Conservation (phyloP, 768 basidiomycete genomes). For the Calocybe cyanea region DNA sequence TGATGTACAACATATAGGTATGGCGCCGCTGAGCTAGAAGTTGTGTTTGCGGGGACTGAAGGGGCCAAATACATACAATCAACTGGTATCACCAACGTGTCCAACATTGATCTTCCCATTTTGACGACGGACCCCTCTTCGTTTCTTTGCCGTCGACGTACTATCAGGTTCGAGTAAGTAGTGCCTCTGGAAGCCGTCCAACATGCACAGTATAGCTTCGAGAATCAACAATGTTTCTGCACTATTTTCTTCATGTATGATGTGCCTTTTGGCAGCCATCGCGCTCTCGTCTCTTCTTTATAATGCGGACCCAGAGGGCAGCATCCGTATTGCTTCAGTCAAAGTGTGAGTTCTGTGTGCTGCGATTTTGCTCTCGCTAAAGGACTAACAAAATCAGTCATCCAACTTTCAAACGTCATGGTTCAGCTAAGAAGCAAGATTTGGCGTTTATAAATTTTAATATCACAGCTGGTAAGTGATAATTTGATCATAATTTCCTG, state of each 20-base stretch:
- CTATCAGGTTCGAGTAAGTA: neutral
- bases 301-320: conserved; percentile 52
- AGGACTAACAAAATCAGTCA: conserved; percentile 29
- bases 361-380: neutral
- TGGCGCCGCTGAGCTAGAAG: too few species aligned
- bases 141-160: too few species aligned
- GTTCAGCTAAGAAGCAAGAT: conserved; percentile 64
- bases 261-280: conserved; percentile 66
- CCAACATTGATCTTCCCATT: neutral
- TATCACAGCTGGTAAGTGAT: conserved; percentile 63
- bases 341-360: conserved; percentile 61
- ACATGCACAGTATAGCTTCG: conserved; percentile 69
- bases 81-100: conserved; percentile 3
- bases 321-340: conserved; percentile 55
- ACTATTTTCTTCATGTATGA: conserved; percentile 69
- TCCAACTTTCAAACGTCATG: conserved; percentile 47
- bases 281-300: conserved; percentile 72
- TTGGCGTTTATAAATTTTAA: conserved; percentile 81
- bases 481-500: neutral
- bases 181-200: neutral
- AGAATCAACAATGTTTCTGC: conserved; percentile 74
- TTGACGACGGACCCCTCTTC: neutral
- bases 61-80: conserved; percentile 3
- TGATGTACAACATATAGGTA: too few species aligned
- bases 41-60: neutral